phyloP scores from a whole-genome alignment of 2,329 filamentous ascomycete genomes.

The Hypoxylon sp. region DNA sequence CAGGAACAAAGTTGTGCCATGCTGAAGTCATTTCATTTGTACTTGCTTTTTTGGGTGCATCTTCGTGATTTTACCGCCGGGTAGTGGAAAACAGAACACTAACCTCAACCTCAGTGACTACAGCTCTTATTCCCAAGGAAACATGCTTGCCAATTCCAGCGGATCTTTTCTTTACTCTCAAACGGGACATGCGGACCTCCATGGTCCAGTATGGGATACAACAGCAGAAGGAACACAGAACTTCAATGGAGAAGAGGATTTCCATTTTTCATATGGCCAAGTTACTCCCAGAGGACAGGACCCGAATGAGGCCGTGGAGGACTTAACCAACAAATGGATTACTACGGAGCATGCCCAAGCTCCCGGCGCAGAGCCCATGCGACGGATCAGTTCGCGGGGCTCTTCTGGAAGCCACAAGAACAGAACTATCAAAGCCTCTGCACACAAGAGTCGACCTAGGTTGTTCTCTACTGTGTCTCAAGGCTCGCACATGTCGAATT shows the following conservation, averaged over 20 bases:
- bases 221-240: constrained; percentile 73
- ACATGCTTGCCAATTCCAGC: constrained; percentile 64
- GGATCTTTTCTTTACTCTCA: constrained; percentile 73
- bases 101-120: constrained; percentile 69
- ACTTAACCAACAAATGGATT: constrained; percentile 65
- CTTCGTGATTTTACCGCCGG: constrained; percentile 49
- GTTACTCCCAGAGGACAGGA: constrained; percentile 68
- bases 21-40: constrained; percentile 56
- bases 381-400: constrained; percentile 61
- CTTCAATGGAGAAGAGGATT: constrained; percentile 72
- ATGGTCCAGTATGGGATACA: constrained; percentile 69
- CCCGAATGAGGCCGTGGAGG: constrained; percentile 63
- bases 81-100: constrained; percentile 69
- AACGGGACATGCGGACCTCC: constrained; percentile 71
- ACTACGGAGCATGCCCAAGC: constrained; percentile 56
- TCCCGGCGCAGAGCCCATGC: constrained; percentile 61
- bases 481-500: constrained; percentile 64
- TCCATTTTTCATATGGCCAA: constrained; percentile 68
- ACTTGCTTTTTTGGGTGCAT: constrained; percentile 53
- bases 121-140: constrained; percentile 67
- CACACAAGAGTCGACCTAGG: constrained; percentile 61
- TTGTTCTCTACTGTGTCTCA: constrained; percentile 66
- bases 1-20: constrained; percentile 73
- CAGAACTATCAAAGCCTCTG: constrained; percentile 60
- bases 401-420: constrained; percentile 63